phyloP scores from a whole-genome alignment of 2,329 filamentous ascomycete species.

The Botrytis paeoniae region DNA sequence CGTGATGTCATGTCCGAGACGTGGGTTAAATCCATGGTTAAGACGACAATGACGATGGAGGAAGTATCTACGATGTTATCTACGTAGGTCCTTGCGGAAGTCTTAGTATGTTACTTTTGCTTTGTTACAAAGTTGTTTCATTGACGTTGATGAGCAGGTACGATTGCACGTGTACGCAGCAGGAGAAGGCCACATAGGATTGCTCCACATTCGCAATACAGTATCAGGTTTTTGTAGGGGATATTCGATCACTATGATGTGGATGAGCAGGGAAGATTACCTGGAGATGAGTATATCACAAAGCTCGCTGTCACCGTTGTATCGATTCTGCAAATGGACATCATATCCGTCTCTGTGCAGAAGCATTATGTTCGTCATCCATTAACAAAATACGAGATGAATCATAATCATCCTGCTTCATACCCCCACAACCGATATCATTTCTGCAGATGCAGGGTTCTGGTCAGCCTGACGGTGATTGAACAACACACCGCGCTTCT shows the following conservation, averaged over 20 bases:
- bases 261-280: background rate
- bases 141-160: slow-evolving; percentile 4
- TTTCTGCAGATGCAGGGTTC: slow-evolving; percentile 32
- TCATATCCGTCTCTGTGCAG: slow-evolving; percentile 13
- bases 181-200: slow-evolving; percentile 14
- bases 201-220: slow-evolving; percentile 10
- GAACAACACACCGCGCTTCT: slow-evolving; percentile 35
- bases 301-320: slow-evolving; percentile 11
- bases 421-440: slow-evolving; percentile 25
- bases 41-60: background rate
- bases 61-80: slow-evolving; percentile 4
- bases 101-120: slow-evolving; percentile 1
- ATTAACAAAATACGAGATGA: slow-evolving; percentile 15
- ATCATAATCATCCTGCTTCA: slow-evolving; percentile 17
- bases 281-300: slow-evolving; percentile 5
- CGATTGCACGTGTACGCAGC: slow-evolving; percentile 11
- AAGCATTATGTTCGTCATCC: slow-evolving; percentile 14
- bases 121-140: slow-evolving; percentile 7
- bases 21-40: slow-evolving; percentile 5
- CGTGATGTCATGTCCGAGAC: slow-evolving; percentile 8
- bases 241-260: background rate
- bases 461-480: slow-evolving; percentile 29
- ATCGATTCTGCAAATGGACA: slow-evolving; percentile 11
- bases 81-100: background rate
- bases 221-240: background rate